Evolutionary conservation across 2,329 filamentous ascomycete species (phyloP).

Genomic region (Periconia digitata): DNA sequence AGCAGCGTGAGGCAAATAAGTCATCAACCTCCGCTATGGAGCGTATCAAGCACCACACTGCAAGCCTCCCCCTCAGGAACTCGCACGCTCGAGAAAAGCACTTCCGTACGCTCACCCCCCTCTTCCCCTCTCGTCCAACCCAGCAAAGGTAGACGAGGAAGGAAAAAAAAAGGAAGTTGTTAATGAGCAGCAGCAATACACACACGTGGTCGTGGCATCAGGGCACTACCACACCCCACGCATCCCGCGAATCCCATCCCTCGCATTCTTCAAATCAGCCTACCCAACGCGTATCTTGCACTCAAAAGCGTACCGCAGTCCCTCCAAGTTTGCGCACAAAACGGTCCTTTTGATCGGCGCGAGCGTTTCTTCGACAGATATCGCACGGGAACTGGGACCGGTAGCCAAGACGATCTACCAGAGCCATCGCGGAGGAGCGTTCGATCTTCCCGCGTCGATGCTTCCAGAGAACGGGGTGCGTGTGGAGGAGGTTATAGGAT

Average conservation of each 20-base stretch:
- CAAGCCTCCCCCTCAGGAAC: slow-evolving; percentile 39
- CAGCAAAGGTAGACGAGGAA: too few relatives aligned
- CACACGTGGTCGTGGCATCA: slow-evolving; percentile 56
- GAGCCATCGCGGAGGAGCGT: slow-evolving; percentile 62
- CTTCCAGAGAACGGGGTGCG: slow-evolving; percentile 58
- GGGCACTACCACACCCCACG: slow-evolving; percentile 58
- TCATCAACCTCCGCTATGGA: slow-evolving; percentile 56
- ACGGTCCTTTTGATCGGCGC: slow-evolving; percentile 60
- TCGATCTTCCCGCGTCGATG: slow-evolving; percentile 58
- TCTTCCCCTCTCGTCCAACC: not conserved
- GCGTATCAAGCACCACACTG: too few relatives aligned
- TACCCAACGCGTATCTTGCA: slow-evolving; percentile 53
- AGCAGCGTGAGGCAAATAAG: slow-evolving; percentile 52
- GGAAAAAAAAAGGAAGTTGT: too few relatives aligned
- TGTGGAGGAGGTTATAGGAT: slow-evolving; percentile 55
- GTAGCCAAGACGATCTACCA: slow-evolving; percentile 52
- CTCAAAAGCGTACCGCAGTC: slow-evolving; percentile 55
- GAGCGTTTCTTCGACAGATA: slow-evolving; percentile 58
- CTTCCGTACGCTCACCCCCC: slow-evolving; percentile 1
- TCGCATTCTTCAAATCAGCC: slow-evolving; percentile 48
- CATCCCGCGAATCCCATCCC: slow-evolving; percentile 53
- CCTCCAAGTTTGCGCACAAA: slow-evolving; percentile 55
- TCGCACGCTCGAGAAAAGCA: slow-evolving; percentile 12
- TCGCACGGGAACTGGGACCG: slow-evolving; percentile 54
- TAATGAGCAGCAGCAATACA: slow-evolving; percentile 51